Evolutionary conservation across 768 basidiomycete genomes (phyloP), one percentile per base, ranked within the genome.

Genomic region (Sporobolomyces roseus): DNA sequence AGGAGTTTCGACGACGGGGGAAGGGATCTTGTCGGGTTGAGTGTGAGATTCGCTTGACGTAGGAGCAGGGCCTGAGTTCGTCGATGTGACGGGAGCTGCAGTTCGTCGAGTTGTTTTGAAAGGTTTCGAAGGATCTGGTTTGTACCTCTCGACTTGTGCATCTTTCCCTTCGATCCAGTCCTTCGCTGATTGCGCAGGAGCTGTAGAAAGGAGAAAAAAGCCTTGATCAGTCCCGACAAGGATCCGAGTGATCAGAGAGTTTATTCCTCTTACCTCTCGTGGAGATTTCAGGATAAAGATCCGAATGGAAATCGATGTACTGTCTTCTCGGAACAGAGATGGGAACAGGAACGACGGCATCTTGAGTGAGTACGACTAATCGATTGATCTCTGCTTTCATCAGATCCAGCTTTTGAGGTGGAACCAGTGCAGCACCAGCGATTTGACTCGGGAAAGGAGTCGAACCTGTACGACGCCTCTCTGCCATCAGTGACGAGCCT

Each of bases 351-450:
- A 79, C n/a, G 38, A 81, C 61, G 2, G 75, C 71, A 59, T 77
- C 77, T 50, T 76, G 75, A 50, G 76, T 75, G 43, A 75, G 68
- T 12, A 78, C 67, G 21, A 75, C 69, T 21, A 80, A 35, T 17
- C 75, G 76, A 16, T 75, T 77, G 54, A 81, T 77, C 70, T 80
- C 77, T 7, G 79, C 78, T 35, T 78, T 67, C 79, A 78, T 79
- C 27, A 79, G 78, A 36, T 78, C 72, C n/a, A 79, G 64, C 4
- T 43, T 58, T 1, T 70, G 65, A 4, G 71, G 66, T 7, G 78
- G 75, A 6, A 75, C 70, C 33, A 80, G 61, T 3, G 77, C 74
- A 23, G 75, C 68, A 5, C 74, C 70, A 9, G 74, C 60, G 16
- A 79, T 43, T 14, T 77, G 60, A 23, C 64, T 64, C 0, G 76